phyloP scores from a whole-genome alignment of 202 grass and related monocot species.

The Cymbopogon flexuosus region DNA sequence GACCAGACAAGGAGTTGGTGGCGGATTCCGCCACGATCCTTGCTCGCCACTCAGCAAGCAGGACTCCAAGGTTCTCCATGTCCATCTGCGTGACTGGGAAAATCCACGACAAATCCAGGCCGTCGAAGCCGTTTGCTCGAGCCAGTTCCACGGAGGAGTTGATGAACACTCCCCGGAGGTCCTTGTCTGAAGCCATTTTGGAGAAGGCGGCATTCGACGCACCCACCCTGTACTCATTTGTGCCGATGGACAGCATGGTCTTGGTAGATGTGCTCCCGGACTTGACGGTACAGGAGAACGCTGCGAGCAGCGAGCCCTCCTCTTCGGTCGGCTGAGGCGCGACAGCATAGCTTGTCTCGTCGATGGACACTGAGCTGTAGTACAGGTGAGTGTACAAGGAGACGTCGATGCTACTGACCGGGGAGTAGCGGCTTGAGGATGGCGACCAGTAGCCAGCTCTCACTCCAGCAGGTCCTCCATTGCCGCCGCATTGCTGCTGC shows the following conservation, averaged over 20 bases:
- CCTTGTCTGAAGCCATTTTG: conserved; percentile 38
- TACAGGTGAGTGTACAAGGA: conserved; percentile 73
- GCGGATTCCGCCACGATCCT: conserved; percentile 43
- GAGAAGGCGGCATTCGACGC: conserved; percentile 52
- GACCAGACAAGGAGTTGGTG: conserved; percentile 18
- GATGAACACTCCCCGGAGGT: conserved; percentile 45
- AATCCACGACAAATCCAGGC: conserved; percentile 69
- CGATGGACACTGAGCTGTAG: conserved; percentile 58
- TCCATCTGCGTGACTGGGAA: conserved; percentile 45
- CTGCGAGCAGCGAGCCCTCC: conserved; percentile 13
- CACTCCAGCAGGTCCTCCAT: conserved; percentile 13
- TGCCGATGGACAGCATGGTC: conserved; percentile 44
- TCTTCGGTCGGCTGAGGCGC: conserved; percentile 10
- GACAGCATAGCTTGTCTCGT: conserved; percentile 22
- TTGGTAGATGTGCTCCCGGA: conserved; percentile 42
- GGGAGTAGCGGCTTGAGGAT: conserved; percentile 41
- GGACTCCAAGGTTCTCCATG: conserved; percentile 52
- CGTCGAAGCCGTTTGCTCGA: conserved; percentile 56
- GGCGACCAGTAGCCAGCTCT: conserved; percentile 66
- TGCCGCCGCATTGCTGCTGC: conserved; percentile 11
- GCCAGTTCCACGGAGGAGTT: conserved; percentile 46
- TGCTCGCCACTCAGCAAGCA: conserved; percentile 55
- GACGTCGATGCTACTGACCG: conserved; percentile 46
- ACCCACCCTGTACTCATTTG: conserved; percentile 18
- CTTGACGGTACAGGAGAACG: conserved; percentile 51